Percentiles rank a stretch among this genome's conserved stretches.
Conservation (phyloP, 257 asterid genomes). For the Rubia yunnanensis region DNA sequence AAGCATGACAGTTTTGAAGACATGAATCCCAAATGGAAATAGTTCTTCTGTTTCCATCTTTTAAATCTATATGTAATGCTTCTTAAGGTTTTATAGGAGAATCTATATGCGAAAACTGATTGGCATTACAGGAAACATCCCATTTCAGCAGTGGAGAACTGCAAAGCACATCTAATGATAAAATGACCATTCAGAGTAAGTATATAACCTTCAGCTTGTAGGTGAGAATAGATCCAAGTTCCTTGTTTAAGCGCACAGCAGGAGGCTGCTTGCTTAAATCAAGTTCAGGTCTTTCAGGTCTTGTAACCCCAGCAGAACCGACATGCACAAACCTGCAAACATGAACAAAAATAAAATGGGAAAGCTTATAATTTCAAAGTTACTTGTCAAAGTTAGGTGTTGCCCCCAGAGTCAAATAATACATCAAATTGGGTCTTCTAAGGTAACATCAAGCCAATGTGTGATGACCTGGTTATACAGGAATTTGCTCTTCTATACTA, state of each 20-base stretch:
- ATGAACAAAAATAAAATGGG: neutral
- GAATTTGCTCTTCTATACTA: neutral
- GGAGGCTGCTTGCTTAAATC: slow-evolving; percentile 98
- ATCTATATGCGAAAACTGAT: neutral
- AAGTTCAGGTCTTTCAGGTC: slow-evolving; percentile 96
- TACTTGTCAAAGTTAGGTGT: neutral
- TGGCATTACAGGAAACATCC: neutral
- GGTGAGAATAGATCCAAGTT: slow-evolving; percentile 79
- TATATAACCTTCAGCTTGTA: slow-evolving; percentile 76
- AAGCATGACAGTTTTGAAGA: neutral
- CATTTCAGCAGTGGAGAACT: neutral
- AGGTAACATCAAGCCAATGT: neutral
- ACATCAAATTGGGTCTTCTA: neutral
- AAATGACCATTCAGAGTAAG: neutral
- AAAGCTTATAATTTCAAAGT: neutral
- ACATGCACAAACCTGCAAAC: slow-evolving; percentile 72
- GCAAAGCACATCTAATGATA: neutral
- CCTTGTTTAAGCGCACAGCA: slow-evolving; percentile 93
- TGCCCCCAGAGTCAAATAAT: neutral
- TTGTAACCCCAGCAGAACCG: slow-evolving; percentile 92
- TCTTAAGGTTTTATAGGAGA: neutral
- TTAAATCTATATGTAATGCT: neutral
- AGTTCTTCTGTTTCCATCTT: neutral
- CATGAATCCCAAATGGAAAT: neutral
- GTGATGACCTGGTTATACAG: neutral